phyloP scores from a whole-genome alignment of 2,329 filamentous ascomycete genomes.

The Knoxdaviesia capensis region DNA sequence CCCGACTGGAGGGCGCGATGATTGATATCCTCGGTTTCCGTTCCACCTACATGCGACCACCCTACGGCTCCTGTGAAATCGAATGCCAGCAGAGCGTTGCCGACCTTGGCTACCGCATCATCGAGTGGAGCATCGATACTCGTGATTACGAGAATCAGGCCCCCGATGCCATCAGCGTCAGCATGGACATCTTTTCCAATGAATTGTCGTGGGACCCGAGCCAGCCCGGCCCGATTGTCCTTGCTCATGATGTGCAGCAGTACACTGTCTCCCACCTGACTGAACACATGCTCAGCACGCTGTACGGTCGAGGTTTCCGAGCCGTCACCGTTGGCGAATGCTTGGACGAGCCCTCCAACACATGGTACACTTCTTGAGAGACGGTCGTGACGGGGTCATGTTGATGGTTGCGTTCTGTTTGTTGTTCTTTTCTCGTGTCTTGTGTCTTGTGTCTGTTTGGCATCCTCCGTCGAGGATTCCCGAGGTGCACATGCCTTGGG shows the following conservation, averaged over 20 bases:
- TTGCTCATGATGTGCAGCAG: conserved; percentile 30
- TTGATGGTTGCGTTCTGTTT: neutral
- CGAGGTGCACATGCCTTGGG: no score
- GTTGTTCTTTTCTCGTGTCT: neutral
- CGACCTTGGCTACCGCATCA: conserved; percentile 30
- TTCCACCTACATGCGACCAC: conserved; percentile 23
- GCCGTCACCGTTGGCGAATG: conserved; percentile 21
- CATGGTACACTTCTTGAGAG: conserved; percentile 24
- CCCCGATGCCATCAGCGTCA: conserved; percentile 25
- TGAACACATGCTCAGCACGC: conserved; percentile 5
- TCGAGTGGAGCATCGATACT: conserved; percentile 38
- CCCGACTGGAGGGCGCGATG: conserved; percentile 23
- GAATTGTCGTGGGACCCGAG: conserved; percentile 6
- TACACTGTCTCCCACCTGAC: conserved; percentile 22
- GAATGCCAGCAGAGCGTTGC: conserved; percentile 14
- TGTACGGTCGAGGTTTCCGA: conserved; percentile 2
- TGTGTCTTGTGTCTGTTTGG: neutral
- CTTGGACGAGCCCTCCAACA: conserved; percentile 25
- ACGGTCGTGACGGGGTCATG: neutral
- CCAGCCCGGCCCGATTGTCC: conserved; percentile 22
- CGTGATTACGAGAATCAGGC: conserved; percentile 35
- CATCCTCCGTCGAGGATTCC: no score
- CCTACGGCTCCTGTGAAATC: conserved; percentile 21
- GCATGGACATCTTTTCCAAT: conserved; percentile 15
- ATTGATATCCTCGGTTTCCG: conserved; percentile 19